phyloP scores from a whole-genome alignment of 805 yeast species.

The Candida nitratophila region DNA sequence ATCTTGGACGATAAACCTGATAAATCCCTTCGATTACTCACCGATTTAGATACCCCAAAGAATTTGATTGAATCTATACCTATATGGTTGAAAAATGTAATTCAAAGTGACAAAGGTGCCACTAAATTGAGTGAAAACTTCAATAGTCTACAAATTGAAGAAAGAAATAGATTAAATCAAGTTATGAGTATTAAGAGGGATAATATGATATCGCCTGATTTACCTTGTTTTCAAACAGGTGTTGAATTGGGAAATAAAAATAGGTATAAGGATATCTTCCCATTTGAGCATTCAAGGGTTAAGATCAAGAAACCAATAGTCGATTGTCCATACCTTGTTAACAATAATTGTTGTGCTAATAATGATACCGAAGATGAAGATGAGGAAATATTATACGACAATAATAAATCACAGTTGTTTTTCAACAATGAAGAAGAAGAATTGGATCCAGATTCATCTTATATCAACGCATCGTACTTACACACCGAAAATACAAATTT shows the following conservation, averaged over 20 bases:
- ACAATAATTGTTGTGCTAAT: too few relatives aligned
- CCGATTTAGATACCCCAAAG: slow-evolving; percentile 12
- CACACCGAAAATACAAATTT: slow-evolving; percentile 29
- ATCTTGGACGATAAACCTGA: slow-evolving; percentile 21
- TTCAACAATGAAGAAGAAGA: slow-evolving; percentile 7
- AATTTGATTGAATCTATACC: slow-evolving; percentile 31
- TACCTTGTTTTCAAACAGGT: slow-evolving; percentile 58
- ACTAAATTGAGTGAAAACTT: slow-evolving; percentile 44
- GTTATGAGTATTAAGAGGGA: slow-evolving; percentile 26
- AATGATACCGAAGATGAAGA: not conserved
- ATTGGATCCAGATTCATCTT: slow-evolving; percentile 36
- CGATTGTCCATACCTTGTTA: too few relatives aligned
- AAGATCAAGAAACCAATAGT: slow-evolving; percentile 35
- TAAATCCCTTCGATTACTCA: slow-evolving; percentile 17
- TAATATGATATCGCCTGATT: slow-evolving; percentile 12
- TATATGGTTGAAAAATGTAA: slow-evolving; percentile 40
- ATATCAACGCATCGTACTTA: slow-evolving; percentile 84
- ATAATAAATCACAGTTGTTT: slow-evolving; percentile 5
- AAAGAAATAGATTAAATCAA: slow-evolving; percentile 55
- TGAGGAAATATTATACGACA: not conserved
- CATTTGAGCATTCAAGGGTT: slow-evolving; percentile 82
- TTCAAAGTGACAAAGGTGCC: slow-evolving; percentile 31
- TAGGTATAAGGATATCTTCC: slow-evolving; percentile 82
- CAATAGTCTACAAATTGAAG: slow-evolving; percentile 59
- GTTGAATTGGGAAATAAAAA: slow-evolving; percentile 77